Evolutionary conservation across 1,139 yeast genomes (phyloP), one percentile per base, ranked within the genome.

Genomic region (Arxiozyma slooffiae): DNA sequence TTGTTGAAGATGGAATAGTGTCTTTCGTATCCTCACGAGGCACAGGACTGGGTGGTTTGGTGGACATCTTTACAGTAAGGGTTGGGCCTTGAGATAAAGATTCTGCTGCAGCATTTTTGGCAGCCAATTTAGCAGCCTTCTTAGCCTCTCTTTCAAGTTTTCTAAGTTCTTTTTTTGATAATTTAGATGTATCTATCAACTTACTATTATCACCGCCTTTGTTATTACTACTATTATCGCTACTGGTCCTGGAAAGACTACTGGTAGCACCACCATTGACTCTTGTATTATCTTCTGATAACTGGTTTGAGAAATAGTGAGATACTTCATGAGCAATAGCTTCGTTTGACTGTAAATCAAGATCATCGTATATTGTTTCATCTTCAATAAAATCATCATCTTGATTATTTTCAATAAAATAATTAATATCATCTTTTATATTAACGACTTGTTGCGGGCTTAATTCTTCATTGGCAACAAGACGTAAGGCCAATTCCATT

Each of bases 311-410:
- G 55, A 71, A 67, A 14, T 71, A 63, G 37, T 71, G 69, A 2
- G 73, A 71, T 4, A 75, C 74, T 54, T 75, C 80, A 51, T 71
- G 72, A 3, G 73, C 75, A 50, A 74, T 64, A 3, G 73, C 70
- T 50, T 75, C 80, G 50, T 77, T 81, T 3, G 81, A 77, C 46
- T 77, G 82, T 50, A 84, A 67, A 59, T 81, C 80, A 57, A 84
- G 69, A 47, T 75, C 76, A 55, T 85, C 92, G 62, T 85, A 85
- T 60, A 85, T 80, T 45, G 85, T 83, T 62, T 84, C 90, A 64
- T 85, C 86, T 59, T 82, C 87, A 47, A 82, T 78, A 59, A 82
- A 85, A 61, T 82, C 89, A 14, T 80, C 80, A 48, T 79, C 85
- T 68, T 81, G 84, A 66, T 83, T 84, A 58, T 80, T 81, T 54